Base-by-base conservation (phyloP, 805 yeast genomes). In the Saccharomycopsis sp. region DNA sequence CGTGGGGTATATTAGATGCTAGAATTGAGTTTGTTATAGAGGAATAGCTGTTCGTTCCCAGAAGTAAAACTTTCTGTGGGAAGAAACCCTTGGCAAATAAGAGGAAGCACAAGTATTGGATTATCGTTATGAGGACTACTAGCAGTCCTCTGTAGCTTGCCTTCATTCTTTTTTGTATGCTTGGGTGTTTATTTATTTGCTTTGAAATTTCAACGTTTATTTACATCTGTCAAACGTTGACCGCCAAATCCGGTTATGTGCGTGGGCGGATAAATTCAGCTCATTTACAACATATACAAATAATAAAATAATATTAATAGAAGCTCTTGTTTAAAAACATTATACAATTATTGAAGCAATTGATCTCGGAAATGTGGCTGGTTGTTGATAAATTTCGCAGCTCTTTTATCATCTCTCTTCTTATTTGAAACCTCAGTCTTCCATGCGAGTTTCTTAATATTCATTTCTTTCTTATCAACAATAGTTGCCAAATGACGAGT, bases 341-440 rank as follows among this genome's bases (percentile, higher is more conserved):
- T n/a, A 27, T 27, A 11, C 31, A 27, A 41, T 53, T 48, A 69
- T 56, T 70, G 75, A 51, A 87, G 67, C 51, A 87, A 63, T 62
- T 79, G 85, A 60, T 87, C 96, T 59, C 95, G 76, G 72, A 72
- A 87, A 58, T 90, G 88, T 39, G 85, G 82, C 74, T 93, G 97
- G 72, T 81, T 74, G 63, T 90, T 90, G 64, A 85, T 72, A 60
- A 77, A 79, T 63, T 85, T 86, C 48, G 83, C 80, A 33, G 87
- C 84, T 56, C 82, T 69, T 59, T 71, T 70, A 42, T 65, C 73
- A 51, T 63, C 64, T 55, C 64, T 66, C 57, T 68, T 71, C 64
- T 68, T 68, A 62, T 72, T 68, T 63, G 70, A 68, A 59, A 67
- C 63, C 68, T 66, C 75, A 41, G 69, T 74, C 56, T 71, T 73